Percentiles rank a stretch among this genome's conserved stretches.
These are phyloP conservation scores for Aspergillus aculeatinus DNA, from an alignment of 2,329 filamentous ascomycete species.

Conservation along the genomic window DNA sequence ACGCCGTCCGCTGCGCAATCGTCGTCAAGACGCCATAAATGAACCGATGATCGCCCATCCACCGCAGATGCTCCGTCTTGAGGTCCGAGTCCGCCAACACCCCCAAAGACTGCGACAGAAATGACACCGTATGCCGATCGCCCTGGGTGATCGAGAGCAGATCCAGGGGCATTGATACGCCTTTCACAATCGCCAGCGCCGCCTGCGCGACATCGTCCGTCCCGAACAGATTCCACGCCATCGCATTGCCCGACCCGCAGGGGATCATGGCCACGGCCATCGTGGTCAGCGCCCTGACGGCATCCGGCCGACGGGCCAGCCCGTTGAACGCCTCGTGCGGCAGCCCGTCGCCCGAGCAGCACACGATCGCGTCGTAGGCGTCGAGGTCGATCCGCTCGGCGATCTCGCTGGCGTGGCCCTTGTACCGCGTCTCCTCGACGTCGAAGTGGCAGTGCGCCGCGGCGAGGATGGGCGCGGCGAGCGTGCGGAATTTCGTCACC, in stretches of 20 bases:
- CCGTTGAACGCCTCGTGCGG: conserved; percentile 94
- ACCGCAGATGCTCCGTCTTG: conserved; percentile 82
- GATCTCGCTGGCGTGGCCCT: conserved; percentile 63
- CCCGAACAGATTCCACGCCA: conserved; percentile 84
- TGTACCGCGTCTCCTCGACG: background rate
- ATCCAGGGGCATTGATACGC: conserved; percentile 75
- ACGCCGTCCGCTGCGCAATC: conserved; percentile 72
- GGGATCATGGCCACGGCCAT: conserved; percentile 85
- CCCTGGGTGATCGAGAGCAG: conserved; percentile 84
- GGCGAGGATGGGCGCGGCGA: background rate
- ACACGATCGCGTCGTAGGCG: conserved; percentile 77
- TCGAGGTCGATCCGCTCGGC: conserved; percentile 72
- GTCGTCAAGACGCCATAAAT: conserved; percentile 75
- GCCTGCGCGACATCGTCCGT: conserved; percentile 71
- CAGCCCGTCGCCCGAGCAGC: conserved; percentile 87
- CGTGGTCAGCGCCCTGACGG: conserved; percentile 67
- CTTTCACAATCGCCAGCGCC: conserved; percentile 82
- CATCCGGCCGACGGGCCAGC: conserved; percentile 71
- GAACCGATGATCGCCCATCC: conserved; percentile 85
- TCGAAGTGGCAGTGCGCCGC: background rate
- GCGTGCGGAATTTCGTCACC: background rate
- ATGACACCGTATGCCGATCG: conserved; percentile 70
- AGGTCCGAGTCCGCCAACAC: conserved; percentile 87
- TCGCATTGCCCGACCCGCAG: conserved; percentile 88
- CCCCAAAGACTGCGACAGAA: conserved; percentile 84